A percentile compares a stretch with the other conserved stretches of the same genome.
Conservation (phyloP, 148 eudicot genomes). For the Rhododendron mucronatum region DNA sequence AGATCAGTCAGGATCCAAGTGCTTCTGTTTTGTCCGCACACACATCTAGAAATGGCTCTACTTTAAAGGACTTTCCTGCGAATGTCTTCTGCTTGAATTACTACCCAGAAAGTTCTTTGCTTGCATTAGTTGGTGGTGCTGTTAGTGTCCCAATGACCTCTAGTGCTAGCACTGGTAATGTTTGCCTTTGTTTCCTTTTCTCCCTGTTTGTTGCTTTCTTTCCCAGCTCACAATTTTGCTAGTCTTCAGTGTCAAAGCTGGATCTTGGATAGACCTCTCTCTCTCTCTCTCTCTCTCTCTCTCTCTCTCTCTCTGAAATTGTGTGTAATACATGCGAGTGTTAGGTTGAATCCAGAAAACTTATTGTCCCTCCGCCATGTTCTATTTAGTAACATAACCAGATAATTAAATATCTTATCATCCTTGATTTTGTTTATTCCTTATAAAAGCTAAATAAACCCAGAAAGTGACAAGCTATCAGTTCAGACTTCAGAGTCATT, state of each 20-base stretch:
- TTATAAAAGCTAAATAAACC: neutral
- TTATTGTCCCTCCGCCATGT: neutral
- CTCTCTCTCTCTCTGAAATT: neutral
- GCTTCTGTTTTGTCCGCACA: slow-evolving; percentile 58
- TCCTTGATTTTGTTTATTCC: slow-evolving; percentile 1
- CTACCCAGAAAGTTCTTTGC: slow-evolving; percentile 44
- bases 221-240: neutral
- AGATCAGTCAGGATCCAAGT: slow-evolving; percentile 73
- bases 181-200: slow-evolving; percentile 15
- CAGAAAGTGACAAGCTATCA: neutral
- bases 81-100: slow-evolving; percentile 58
- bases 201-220: neutral
- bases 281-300: neutral
- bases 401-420: neutral
- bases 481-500: neutral
- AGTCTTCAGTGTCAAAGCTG: neutral
- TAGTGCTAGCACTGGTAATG: slow-evolving; percentile 34
- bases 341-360: neutral
- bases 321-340: neutral
- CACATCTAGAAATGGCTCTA: slow-evolving; percentile 33
- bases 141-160: slow-evolving; percentile 29
- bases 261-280: neutral
- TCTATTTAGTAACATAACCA: neutral
- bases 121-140: slow-evolving; percentile 61
- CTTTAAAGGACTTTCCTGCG: slow-evolving; percentile 41